Base-by-base conservation (phyloP, 2,329 filamentous ascomycete species). In the Diaporthe aspalathi region DNA sequence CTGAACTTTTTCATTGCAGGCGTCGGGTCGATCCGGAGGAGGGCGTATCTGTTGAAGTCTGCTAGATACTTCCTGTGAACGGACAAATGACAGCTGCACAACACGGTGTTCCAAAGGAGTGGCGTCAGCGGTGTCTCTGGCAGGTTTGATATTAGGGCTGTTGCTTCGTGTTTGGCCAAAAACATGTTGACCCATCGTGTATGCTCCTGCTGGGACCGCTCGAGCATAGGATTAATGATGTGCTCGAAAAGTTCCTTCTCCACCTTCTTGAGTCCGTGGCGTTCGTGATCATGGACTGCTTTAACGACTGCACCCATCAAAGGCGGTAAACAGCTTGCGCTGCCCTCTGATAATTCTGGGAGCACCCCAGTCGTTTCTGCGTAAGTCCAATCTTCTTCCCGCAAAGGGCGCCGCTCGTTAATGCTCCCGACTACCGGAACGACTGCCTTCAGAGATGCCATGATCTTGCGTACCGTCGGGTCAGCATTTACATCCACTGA, bases 341-440 rank as follows among this genome's bases (percentile, higher is more conserved):
- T 20, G 29, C 24, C 11, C 5, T 68, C 53, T n/a, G 22, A 52
- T 24, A 71, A 17, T 24, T 68, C 63, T 45, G 63, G 63, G 12
- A 67, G 40, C 3, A n/a, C 16, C 4, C 63, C 69, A 22, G 53
- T 71, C 5, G 45, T 5, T 17, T 71, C 63, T 20, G 69, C 69
- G 27, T 68, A 32, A 2, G 8, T 5, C 69, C 69, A 71, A 22
- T 71, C 69, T 53, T 67, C 53, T 16, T 11, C 3, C 35, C 27
- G 53, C 20, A 50, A 43, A 1, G 69, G 69, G 9, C 69, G 69
- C 11, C 32, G 32, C 49, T 71, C 69, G n/a, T 71, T 68, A n/a
- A 71, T 68, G 69, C 69, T 71, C 2, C 63, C 69, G 22, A 53
- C 63, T 9, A 71, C 53, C 14, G 69, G 69, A 3, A 68, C 53